These are phyloP conservation scores for Lithospermum erythrorhizon DNA, from an alignment of 257 asterid genomes.

Conservation along the genomic window DNA sequence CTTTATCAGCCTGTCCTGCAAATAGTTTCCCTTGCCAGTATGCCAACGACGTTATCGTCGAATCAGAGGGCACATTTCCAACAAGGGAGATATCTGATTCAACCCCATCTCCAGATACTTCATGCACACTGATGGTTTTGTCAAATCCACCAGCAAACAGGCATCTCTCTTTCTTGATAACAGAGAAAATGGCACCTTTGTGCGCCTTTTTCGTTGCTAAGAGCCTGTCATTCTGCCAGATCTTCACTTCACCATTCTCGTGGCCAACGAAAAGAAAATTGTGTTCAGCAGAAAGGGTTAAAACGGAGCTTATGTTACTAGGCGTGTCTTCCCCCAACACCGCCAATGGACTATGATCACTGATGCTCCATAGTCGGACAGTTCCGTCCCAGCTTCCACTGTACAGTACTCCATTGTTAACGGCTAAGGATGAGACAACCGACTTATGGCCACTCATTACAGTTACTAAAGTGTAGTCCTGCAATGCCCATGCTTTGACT, in stretches of 20 bases:
- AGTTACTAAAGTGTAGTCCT: constrained; percentile 55
- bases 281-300: constrained; percentile 51
- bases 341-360: constrained; percentile 68
- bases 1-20: constrained; percentile 61
- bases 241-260: constrained; percentile 55
- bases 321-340: constrained; percentile 50
- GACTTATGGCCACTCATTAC: constrained; percentile 79
- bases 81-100: constrained; percentile 27
- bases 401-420: constrained; percentile 58
- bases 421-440: constrained; percentile 56
- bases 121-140: constrained; percentile 59
- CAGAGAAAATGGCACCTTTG: constrained; percentile 52
- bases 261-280: constrained; percentile 51
- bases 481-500: constrained; percentile 90
- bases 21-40: constrained; percentile 64
- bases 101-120: constrained; percentile 34
- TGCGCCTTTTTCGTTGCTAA: constrained; percentile 44
- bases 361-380: constrained; percentile 75
- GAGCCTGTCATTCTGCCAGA: constrained; percentile 53
- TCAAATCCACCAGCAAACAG: constrained; percentile 84
- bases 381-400: constrained; percentile 99
- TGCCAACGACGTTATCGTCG: constrained; percentile 44
- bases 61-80: constrained; percentile 50
- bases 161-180: constrained; percentile 51
- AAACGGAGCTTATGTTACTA: constrained; percentile 40